Percentiles rank a stretch among this genome's conserved stretches.
Conservation (phyloP, 306 rosid species). For the Potentilla sterilis region DNA sequence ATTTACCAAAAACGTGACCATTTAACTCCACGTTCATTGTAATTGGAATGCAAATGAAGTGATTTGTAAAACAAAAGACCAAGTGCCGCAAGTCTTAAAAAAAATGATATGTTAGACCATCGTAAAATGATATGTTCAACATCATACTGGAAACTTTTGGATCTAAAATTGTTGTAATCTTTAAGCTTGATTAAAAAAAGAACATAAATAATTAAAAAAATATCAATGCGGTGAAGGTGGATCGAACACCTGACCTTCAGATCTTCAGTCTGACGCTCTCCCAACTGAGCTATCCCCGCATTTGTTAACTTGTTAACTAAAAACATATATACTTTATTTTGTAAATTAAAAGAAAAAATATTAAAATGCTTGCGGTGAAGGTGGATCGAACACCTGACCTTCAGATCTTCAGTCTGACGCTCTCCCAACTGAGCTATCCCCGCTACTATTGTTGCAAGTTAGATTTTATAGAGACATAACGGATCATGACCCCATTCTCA, state of each 20-base stretch:
- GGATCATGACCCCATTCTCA: no score
- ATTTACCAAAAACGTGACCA: background rate
- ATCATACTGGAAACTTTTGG: no score
- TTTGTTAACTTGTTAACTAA: no score
- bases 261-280: slow-evolving; percentile 27
- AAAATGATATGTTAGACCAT: background rate
- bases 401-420: no score
- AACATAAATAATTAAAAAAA: background rate
- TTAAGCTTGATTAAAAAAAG: no score
- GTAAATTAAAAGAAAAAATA: background rate
- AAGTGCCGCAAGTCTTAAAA: background rate
- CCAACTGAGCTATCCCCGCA: slow-evolving; percentile 22
- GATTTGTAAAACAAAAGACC: no score
- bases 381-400: slow-evolving; percentile 1
- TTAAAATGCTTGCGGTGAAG: background rate
- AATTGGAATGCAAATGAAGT: background rate
- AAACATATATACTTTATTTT: no score
- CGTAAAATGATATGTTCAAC: background rate
- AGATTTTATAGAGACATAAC: no score
- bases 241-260: slow-evolving; percentile 20
- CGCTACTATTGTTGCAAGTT: no score
- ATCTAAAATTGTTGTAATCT: no score
- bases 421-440: no score
- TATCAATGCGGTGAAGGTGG: slow-evolving; percentile 15
- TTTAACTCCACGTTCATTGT: background rate